phyloP scores from a whole-genome alignment of 768 basidiomycete genomes.

The Termitomyces eurrhizus region DNA sequence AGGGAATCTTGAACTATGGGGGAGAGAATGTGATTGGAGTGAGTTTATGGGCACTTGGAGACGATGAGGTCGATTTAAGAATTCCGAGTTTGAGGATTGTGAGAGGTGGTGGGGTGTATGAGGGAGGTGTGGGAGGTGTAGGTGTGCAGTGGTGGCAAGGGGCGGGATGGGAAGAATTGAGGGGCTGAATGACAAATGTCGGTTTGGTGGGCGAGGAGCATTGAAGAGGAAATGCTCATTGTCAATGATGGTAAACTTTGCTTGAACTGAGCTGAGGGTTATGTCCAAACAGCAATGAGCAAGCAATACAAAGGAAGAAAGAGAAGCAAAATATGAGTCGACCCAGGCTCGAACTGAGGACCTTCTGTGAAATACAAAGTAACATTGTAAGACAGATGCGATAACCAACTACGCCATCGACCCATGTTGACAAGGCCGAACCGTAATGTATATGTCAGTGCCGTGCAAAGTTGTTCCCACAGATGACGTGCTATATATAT shows the following conservation, averaged over 20 bases:
- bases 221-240: neutral
- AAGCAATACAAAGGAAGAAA: neutral
- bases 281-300: too few relatives aligned
- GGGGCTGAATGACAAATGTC: neutral
- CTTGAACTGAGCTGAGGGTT: too few relatives aligned
- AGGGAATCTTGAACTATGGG: conserved; percentile 12
- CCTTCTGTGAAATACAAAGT: neutral
- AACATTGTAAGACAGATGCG: conserved; percentile 57
- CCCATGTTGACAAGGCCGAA: neutral
- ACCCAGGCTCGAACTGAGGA: neutral
- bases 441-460: too few relatives aligned
- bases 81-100: conserved; percentile 11
- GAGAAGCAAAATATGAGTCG: neutral
- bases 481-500: too few relatives aligned
- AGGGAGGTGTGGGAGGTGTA: conserved; percentile 12
- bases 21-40: conserved; percentile 14
- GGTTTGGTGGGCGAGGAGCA: neutral
- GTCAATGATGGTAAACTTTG: too few relatives aligned
- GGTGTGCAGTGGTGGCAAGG: conserved; percentile 2
- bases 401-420: conserved; percentile 82
- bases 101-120: conserved; percentile 5
- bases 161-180: conserved; percentile 7
- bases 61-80: conserved; percentile 4
- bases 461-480: too few relatives aligned
- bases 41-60: conserved; percentile 15